A percentile compares a stretch with the other conserved stretches of the same genome.
Conservation (phyloP, 2,329 filamentous ascomycete species). For the Colletotrichum graminicola region DNA sequence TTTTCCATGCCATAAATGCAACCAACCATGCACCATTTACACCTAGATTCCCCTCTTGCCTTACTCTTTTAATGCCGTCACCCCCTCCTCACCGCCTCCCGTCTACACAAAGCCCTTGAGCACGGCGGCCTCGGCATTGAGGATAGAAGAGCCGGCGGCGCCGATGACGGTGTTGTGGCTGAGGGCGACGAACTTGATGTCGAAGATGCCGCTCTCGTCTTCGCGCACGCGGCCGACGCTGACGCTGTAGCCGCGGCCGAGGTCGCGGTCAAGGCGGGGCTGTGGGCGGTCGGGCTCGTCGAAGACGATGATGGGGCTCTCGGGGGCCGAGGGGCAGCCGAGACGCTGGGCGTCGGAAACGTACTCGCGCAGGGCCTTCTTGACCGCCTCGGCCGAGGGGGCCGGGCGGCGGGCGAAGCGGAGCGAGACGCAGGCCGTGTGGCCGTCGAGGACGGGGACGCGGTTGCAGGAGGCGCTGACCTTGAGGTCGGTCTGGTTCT, state of each 20-base stretch:
- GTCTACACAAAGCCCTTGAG: slow-evolving; percentile 84
- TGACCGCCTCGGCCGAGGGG: slow-evolving; percentile 81
- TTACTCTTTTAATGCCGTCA: background rate
- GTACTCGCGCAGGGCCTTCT: slow-evolving; percentile 83
- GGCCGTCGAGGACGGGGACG: slow-evolving; percentile 94
- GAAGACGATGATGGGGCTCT: slow-evolving; percentile 85
- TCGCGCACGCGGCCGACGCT: slow-evolving; percentile 89
- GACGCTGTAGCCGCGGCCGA: slow-evolving; percentile 88
- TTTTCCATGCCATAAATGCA: slow-evolving; percentile 17
- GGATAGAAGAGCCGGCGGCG: slow-evolving; percentile 93
- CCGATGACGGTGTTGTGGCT: slow-evolving; percentile 93
- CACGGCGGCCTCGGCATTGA: slow-evolving; percentile 93
- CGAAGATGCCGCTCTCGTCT: slow-evolving; percentile 90
- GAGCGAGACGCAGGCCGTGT: slow-evolving; percentile 93
- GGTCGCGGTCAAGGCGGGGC: slow-evolving; percentile 88
- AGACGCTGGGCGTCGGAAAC: slow-evolving; percentile 84
- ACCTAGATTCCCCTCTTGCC: slow-evolving; percentile 1
- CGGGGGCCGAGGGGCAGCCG: slow-evolving; percentile 88
- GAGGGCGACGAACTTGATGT: slow-evolving; percentile 93
- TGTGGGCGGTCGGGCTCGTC: slow-evolving; percentile 92
- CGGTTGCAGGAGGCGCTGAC: slow-evolving; percentile 93
- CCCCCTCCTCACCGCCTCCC: background rate
- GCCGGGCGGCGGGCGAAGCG: slow-evolving; percentile 81
- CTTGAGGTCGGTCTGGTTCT: slow-evolving; percentile 78
- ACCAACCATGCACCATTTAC: slow-evolving; percentile 18